Conservation (phyloP, 2,329 filamentous ascomycete species). For the Claviceps humidiphila region DNA sequence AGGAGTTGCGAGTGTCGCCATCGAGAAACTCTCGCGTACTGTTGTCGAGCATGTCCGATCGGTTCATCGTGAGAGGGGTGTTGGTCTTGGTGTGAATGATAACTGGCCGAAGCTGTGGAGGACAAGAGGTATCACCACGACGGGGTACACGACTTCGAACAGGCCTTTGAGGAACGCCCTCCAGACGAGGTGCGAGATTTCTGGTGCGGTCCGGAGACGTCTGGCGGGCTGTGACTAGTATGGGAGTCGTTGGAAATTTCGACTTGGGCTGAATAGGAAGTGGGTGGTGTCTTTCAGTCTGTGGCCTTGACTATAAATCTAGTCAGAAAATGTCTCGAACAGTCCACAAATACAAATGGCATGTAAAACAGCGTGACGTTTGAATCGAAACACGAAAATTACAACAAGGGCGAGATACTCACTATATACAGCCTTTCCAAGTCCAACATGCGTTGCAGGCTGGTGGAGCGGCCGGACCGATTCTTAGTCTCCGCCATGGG, state of each 20-base stretch:
- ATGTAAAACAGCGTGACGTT: no score
- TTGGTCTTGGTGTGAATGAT: constrained; percentile 8
- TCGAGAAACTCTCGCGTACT: constrained; percentile 4
- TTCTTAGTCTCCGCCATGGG: constrained; percentile 8
- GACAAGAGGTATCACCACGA: constrained; percentile 4
- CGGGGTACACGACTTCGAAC: background rate
- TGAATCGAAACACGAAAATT: background rate
- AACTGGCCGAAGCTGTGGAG: constrained; percentile 6
- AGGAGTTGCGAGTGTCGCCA: constrained; percentile 1
- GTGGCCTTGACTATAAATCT: background rate
- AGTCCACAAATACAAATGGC: background rate
- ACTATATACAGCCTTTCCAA: constrained; percentile 47
- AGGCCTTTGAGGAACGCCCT: constrained; percentile 3
- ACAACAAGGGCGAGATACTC: constrained; percentile 13
- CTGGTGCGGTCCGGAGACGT: constrained; percentile 5
- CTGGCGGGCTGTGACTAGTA: background rate
- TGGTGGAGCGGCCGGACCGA: constrained; percentile 25
- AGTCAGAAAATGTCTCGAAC: background rate
- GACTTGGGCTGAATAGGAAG: constrained; percentile 1
- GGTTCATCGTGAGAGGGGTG: constrained; percentile 2
- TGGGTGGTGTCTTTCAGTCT: constrained; percentile 12
- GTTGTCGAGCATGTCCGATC: constrained; percentile 3
- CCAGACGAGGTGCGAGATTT: constrained; percentile 7
- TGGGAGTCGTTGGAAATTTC: background rate
- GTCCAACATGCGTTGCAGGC: constrained; percentile 46